Conservation (phyloP, 306 rosid species). For the Ormosia emarginata region DNA sequence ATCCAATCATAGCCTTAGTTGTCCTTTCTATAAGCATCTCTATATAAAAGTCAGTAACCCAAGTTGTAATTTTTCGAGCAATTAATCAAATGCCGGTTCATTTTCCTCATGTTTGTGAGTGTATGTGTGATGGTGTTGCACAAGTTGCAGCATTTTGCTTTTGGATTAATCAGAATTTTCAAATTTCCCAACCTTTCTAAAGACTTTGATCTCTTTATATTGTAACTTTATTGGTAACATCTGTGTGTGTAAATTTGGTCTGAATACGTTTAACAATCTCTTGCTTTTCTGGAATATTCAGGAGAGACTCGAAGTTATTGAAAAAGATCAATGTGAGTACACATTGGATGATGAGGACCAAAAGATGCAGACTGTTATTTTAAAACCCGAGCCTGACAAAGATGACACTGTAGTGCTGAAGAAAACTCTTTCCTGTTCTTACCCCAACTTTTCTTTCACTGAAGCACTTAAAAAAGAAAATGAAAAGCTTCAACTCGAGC, state of each 20-base stretch:
- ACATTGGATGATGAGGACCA: constrained; percentile 91
- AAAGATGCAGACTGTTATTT: constrained; percentile 74
- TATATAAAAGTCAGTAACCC: background rate
- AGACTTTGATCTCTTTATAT: background rate
- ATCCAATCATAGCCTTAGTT: background rate
- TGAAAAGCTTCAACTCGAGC: constrained; percentile 89
- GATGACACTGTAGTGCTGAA: constrained; percentile 62
- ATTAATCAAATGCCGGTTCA: background rate
- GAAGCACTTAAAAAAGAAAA: constrained; percentile 83
- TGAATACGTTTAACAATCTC: background rate
- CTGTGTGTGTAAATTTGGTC: background rate
- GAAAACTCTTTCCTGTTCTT: constrained; percentile 92
- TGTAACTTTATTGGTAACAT: background rate
- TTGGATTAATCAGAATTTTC: background rate
- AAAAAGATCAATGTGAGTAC: constrained; percentile 85
- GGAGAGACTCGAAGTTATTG: constrained; percentile 93
- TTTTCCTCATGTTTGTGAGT: background rate
- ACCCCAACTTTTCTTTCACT: constrained; percentile 73
- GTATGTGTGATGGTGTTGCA: background rate
- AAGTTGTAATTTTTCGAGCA: background rate
- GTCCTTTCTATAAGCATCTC: background rate
- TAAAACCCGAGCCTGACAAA: constrained; percentile 76
- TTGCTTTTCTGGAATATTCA: constrained; percentile 32
- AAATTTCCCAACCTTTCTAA: background rate
- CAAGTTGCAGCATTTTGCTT: background rate